Evolutionary conservation across 208 protist species (phyloP), one percentile per base, ranked within the genome.

Genomic region (Tritrichomonas musculus): DNA sequence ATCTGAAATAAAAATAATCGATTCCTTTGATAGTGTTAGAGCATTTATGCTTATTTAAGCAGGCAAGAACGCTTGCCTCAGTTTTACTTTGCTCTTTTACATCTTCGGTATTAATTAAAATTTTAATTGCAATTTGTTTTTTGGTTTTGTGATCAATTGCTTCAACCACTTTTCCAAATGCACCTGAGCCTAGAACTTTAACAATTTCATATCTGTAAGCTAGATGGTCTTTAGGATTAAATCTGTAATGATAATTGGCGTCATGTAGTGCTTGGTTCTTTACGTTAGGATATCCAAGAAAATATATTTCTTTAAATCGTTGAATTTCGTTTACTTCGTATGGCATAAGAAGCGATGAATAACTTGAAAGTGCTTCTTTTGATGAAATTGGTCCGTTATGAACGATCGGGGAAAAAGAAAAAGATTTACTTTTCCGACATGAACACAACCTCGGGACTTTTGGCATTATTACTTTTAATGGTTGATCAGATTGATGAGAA

Each of bases 111-210:
- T 93, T 27, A 95, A 88, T 47, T 94, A 94, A 20, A 20, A 88
- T 50, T 57, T 98, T 98, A 27, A 98, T 20, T 9, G 97, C 97
- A 11, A 96, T 93, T 20, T 95, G 80, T 55, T 94, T 75, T 41
- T 96, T 94, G 13, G 93, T 97, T 93, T 96, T 94, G 47, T 97
- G 95, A 94, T 99, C 98, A 53, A 94, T 92, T 0, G 80, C 94
- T 92, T 97, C 96, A 4, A 97, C 82, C 25, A 98, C 97, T 84
- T 98, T 97, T 50, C 97, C 97, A 93, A 98, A 98, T 0, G 96
- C 96, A 33, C 97, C 97, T 39, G 96, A 95, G 27, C 97, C 97
- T 0, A 98, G 88, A 22, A 94, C 77, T 1, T 93, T 93, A 0
- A 98, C 0, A 20, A 98, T 72, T 93, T 98, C 97, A 93, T 97